Evolutionary conservation across 2,329 filamentous ascomycete genomes (phyloP), one percentile per base, ranked within the genome.

Genomic region (Seiridium unicorne): DNA sequence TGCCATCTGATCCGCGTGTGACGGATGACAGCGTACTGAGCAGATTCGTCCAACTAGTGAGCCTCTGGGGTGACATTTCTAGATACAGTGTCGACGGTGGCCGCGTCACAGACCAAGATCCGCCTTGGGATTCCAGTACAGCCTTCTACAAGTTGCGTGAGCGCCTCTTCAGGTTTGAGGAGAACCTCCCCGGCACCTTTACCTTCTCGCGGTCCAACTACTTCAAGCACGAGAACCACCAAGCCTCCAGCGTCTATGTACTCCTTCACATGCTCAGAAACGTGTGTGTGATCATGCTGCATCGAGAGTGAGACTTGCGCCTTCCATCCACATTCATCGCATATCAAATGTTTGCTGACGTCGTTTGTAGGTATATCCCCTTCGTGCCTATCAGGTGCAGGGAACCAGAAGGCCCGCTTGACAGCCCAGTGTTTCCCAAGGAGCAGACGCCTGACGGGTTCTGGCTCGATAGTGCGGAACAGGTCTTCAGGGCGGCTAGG

Each of bases 261-360:
- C 81, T 89, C 3, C 75, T 92, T 58, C 89, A 92, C 66, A 86
- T 87, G 65, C 81, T 90, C 1, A 83, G 85, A 61, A 82, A 84
- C 1, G 77, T 91, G 2, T 90, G 86, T 69, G 81, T 83, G 59
- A 87, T 92, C 63, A 85, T 89, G 76, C 77, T 91, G 35, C 86
- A 90, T 67, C 80, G 88, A 62, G 87, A 90, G 69, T 90, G 51
- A 56, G 60, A 40, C 13, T 5, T 9, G 31, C 34, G n/a, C 10
- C 36, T 49, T 38, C 32, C 46, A 38, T 9, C 44, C 38, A 42
- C 31, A 10, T 44, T 5, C 26, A 32, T 40, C 18, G 4, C 10
- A 26, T 3, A 5, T 26, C 3, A 32, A 44, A 9, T 32, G 8
- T 9, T 47, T 47, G 40, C 51, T 59, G 40, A 51, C 47, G 34